Conservation (phyloP, 257 asterid genomes). For the Jaltomata sinuosa region DNA sequence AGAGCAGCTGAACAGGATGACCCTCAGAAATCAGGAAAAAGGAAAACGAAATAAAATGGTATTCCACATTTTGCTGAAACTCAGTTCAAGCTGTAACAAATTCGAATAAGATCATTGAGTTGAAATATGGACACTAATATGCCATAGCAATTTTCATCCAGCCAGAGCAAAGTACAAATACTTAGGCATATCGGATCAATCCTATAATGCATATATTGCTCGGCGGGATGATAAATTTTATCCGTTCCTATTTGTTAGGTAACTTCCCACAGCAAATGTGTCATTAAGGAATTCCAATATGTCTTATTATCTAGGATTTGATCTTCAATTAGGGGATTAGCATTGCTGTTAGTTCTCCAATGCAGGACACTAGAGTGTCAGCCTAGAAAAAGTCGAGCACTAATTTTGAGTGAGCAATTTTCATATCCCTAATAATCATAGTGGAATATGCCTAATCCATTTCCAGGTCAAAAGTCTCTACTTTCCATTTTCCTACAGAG, state of each 20-base stretch:
- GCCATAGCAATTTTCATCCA: not conserved
- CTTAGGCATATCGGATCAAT: not conserved
- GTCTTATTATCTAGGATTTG: not conserved
- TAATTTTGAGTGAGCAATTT: not conserved
- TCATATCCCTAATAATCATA: not conserved
- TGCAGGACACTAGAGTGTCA: not conserved
- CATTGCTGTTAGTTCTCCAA: not conserved
- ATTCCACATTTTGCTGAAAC: not conserved
- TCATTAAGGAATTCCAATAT: not conserved
- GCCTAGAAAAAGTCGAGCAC: not conserved
- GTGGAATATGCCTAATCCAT: not conserved
- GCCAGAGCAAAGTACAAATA: not conserved
- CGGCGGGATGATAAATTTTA: not conserved
- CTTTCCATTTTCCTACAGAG: not conserved
- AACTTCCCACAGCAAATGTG: not conserved
- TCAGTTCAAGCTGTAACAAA: not conserved
- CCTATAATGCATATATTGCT: not conserved
- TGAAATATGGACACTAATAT: not conserved
- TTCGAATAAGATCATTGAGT: not conserved
- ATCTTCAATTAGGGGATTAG: not conserved
- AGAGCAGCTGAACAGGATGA: not conserved
- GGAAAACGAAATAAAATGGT: not conserved
- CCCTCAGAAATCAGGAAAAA: not conserved
- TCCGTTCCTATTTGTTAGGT: not conserved
- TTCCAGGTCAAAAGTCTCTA: not conserved